phyloP scores from a whole-genome alignment of 1,139 yeast genomes.

The Suhomyces atakaporum region DNA sequence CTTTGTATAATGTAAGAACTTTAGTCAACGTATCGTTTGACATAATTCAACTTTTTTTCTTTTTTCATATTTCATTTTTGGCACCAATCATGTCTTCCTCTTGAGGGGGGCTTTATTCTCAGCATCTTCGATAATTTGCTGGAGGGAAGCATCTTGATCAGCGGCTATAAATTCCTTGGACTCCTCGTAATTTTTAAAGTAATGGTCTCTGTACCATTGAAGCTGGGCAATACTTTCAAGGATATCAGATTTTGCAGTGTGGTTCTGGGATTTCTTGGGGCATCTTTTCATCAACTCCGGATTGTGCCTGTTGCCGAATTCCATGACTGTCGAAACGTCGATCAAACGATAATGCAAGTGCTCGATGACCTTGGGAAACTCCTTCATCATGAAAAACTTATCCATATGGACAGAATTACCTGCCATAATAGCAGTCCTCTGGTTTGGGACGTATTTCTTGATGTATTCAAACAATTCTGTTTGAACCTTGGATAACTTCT shows the following conservation, averaged over 20 bases:
- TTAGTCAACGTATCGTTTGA: too few relatives aligned
- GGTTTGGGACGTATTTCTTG: slow-evolving; percentile 52
- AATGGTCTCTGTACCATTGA: slow-evolving; percentile 72
- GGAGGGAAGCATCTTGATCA: slow-evolving; percentile 3
- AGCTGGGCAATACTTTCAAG: slow-evolving; percentile 85
- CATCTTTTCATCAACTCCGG: slow-evolving; percentile 54
- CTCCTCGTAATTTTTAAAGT: slow-evolving; percentile 41
- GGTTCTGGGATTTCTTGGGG: slow-evolving; percentile 69
- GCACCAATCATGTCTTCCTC: not conserved
- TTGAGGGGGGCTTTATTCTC: not conserved
- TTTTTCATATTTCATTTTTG: not conserved
- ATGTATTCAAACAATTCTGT: slow-evolving; percentile 64
- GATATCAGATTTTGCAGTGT: slow-evolving; percentile 88
- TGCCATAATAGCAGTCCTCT: slow-evolving; percentile 67
- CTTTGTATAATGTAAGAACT: too few relatives aligned
- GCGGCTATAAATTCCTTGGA: slow-evolving; percentile 18
- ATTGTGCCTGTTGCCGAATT: slow-evolving; percentile 77
- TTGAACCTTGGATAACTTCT: slow-evolving; percentile 63
- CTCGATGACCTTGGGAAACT: slow-evolving; percentile 74
- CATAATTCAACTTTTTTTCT: not conserved
- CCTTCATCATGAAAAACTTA: slow-evolving; percentile 76
- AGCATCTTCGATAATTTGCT: slow-evolving; percentile 2
- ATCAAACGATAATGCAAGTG: slow-evolving; percentile 81
- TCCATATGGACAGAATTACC: slow-evolving; percentile 96
- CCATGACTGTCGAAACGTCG: slow-evolving; percentile 85